These are phyloP conservation scores for Plantago coronopus DNA, from an alignment of 305 asterid genomes.

Conservation along the genomic window DNA sequence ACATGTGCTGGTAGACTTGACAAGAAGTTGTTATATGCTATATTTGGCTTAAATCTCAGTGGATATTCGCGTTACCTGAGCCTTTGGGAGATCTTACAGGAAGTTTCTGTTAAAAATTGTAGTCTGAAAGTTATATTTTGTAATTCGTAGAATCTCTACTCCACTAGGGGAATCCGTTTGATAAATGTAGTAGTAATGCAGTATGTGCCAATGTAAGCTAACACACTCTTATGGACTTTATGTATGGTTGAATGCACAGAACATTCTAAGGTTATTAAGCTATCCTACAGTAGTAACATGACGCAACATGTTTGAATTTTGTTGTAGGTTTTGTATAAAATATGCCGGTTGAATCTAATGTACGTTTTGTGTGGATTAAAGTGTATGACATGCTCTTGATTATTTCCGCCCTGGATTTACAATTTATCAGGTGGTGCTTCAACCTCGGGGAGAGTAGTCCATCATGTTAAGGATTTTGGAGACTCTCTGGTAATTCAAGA, in stretches of 20 bases:
- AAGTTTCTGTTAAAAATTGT: neutral
- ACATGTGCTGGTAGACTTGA: too few relatives aligned
- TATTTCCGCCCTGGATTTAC: slow-evolving; percentile 11
- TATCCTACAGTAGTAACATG: neutral
- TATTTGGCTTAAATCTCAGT: too few relatives aligned
- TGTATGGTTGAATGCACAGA: too few relatives aligned
- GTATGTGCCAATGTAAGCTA: too few relatives aligned
- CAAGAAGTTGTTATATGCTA: too few relatives aligned
- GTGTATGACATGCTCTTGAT: neutral
- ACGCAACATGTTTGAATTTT: neutral
- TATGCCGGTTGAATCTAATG: neutral
- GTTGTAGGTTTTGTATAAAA: neutral
- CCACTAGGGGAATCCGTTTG: too few relatives aligned
- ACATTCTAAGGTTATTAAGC: neutral
- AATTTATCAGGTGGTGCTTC: slow-evolving; percentile 68
- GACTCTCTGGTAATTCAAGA: slow-evolving; percentile 44
- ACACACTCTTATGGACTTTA: too few relatives aligned
- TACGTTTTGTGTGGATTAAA: too few relatives aligned
- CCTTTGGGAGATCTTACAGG: too few relatives aligned
- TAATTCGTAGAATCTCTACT: too few relatives aligned
- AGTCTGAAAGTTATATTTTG: neutral
- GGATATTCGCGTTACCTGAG: too few relatives aligned
- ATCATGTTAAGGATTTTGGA: slow-evolving; percentile 71
- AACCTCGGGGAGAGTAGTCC: slow-evolving; percentile 66
- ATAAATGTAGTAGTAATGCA: too few relatives aligned